Evolutionary conservation across 1,284 basidiomycete genomes (phyloP), one percentile per base, ranked within the genome.

Genomic region (Phellinidium pouzarii): DNA sequence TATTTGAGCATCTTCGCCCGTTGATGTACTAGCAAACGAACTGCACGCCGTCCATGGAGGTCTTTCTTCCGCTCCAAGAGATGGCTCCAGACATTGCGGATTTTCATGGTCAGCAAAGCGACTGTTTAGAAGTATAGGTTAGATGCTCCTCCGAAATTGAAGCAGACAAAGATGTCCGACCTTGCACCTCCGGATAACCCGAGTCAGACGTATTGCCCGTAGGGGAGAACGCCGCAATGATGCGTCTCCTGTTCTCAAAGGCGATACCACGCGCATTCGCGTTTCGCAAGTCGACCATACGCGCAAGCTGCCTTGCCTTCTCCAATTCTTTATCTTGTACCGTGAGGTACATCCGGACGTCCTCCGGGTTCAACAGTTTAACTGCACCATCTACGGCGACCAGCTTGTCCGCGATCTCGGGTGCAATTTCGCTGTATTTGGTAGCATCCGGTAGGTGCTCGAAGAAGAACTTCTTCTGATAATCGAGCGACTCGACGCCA

Each of bases 111-210:
- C 50, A 94, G 65, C 22, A 97, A 71, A 0, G 94, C 94, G 46
- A 86, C 94, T 94, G 60, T 4, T 49, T 50, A 20, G 45, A 25
- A 53, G 22, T 42, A 44, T 46, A 6, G 56, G 14, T 48, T 52
- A 40, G 52, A 4, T 29, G 25, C 48, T 26, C 49, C 40, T 44
- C 42, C 8, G 58, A 44, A 40, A 45, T 48, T 52, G 14, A 14
- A 25, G 42, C 34, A 34, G 29, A 22, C 26, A 41, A n/a, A 40
- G 44, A n/a, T 40, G 27, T 69, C 80, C 55, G 63, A 91, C 92
- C 89, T 76, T 96, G 93, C 0, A 95, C 93, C 62, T 93, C 88
- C 0, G 88, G 78, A 50, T 84, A 76, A 34, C 92, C 94, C 1
- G 91, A 78, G 65, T 95, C 87, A 51, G 76, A 76, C n/a, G 79